Base-by-base conservation (phyloP, 441 rosid species). In the California macrophylla region DNA sequence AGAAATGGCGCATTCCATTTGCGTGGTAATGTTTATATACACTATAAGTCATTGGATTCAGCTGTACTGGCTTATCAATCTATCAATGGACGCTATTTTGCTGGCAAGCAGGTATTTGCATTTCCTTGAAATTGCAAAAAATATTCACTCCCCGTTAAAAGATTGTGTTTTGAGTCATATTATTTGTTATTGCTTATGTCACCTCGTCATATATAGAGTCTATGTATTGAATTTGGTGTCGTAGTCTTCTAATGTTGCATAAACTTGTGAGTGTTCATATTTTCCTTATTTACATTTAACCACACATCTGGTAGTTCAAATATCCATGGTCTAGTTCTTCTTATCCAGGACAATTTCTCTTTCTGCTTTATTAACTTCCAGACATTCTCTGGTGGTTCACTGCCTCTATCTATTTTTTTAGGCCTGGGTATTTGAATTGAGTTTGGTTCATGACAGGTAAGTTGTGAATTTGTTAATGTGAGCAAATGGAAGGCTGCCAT, bases 401-500 rank as follows among this genome's bases (percentile, higher is more conserved):
- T 36, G 16, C 13, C 52, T 23, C 30, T 47, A 54, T 25, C 26
- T 34, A 7, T n/a, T 52, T 9, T 77, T 69, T 47, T 29, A 30
- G 70, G 28, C 38, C 18, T 64, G 36, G 42, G 42, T 66, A 23
- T 68, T 29, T 4, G 69, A 50, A 68, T 21, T 50, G 26, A n/a
- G n/a, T 71, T 21, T 72, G 20, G 20, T 71, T 71, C 67, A 74
- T 71, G 70, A 71, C 83, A 91, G 98, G 79, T 93, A 76, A 82
- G 66, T 8, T 94, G 96, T 74, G 98, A 94, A 80, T 94, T 86
- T 85, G 81, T 92, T 76, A 94, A 90, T 76, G 75, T 94, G 73
- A 84, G 86, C 18, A 87, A 81, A 78, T 94, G 98, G 98, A 92
- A 82, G 82, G 87, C 87, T 36, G 98, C 98, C 75, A 94, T 94